These are phyloP conservation scores for Zancudomyces culisetae DNA, from an alignment of 371 early-diverging fungal species.

Conservation along the genomic window DNA sequence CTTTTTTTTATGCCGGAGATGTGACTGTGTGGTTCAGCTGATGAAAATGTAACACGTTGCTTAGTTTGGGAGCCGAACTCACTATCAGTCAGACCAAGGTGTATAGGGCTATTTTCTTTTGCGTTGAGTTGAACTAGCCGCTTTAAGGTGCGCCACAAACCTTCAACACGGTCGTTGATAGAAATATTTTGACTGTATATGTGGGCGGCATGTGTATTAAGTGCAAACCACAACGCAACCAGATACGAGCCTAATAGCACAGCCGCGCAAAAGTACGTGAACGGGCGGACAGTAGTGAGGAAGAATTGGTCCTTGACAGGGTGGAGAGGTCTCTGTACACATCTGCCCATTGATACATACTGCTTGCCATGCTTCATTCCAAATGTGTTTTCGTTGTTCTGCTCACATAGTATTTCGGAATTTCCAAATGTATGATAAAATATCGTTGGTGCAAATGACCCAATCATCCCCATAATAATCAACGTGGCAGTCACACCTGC, in stretches of 20 bases:
- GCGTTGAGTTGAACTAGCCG: background rate
- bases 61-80: background rate
- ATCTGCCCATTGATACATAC: slow-evolving; percentile 34
- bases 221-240: slow-evolving; percentile 83
- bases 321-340: slow-evolving; percentile 41
- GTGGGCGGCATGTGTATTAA: slow-evolving; percentile 74
- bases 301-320: slow-evolving; percentile 70
- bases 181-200: slow-evolving; percentile 40
- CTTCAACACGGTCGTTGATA: background rate
- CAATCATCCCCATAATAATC: slow-evolving; percentile 85
- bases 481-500: slow-evolving; percentile 88
- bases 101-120: background rate
- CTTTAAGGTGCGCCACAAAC: background rate
- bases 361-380: no score
- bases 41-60: background rate
- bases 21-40: background rate
- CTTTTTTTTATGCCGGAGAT: background rate
- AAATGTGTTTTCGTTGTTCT: background rate
- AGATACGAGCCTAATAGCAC: slow-evolving; percentile 67
- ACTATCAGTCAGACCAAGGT: background rate
- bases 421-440: slow-evolving; percentile 82
- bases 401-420: slow-evolving; percentile 30
- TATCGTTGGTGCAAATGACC: slow-evolving; percentile 79
- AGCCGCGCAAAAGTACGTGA: slow-evolving; percentile 76
- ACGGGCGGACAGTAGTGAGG: slow-evolving; percentile 49